Evolutionary conservation across 192 early-diverging fungal species (phyloP).

Genomic region (Geranomyces variabilis): DNA sequence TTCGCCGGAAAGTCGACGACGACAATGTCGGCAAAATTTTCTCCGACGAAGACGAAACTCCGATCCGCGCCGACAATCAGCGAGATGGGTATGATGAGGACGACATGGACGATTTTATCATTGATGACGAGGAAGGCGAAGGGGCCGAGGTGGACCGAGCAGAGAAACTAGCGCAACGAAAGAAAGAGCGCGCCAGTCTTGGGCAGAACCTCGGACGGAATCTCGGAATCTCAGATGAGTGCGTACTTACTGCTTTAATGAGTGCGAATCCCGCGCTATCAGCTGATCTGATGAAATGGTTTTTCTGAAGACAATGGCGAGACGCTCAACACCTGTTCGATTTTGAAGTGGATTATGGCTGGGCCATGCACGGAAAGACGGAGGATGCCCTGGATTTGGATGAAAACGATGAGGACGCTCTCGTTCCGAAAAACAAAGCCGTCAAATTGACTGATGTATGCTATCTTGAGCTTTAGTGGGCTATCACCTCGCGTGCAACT

Average conservation of each 20-base stretch:
- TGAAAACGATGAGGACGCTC: slow-evolving; percentile 62
- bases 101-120: slow-evolving; percentile 54
- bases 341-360: slow-evolving; percentile 86
- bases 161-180: slow-evolving; percentile 45
- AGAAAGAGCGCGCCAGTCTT: slow-evolving; percentile 44
- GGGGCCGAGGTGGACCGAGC: slow-evolving; percentile 38
- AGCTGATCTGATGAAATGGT: too few species aligned
- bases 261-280: slow-evolving; percentile 33
- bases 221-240: slow-evolving; percentile 62
- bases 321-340: slow-evolving; percentile 93
- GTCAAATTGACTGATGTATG: slow-evolving; percentile 55
- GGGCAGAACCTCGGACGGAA: slow-evolving; percentile 49
- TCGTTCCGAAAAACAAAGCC: slow-evolving; percentile 32
- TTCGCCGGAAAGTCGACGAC: slow-evolving; percentile 70
- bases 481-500: background rate
- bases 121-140: slow-evolving; percentile 59
- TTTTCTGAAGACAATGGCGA: slow-evolving; percentile 45
- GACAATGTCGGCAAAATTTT: slow-evolving; percentile 68
- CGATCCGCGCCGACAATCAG: background rate
- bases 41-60: slow-evolving; percentile 66
- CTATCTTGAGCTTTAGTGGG: too few species aligned
- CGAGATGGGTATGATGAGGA: slow-evolving; percentile 49
- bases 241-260: slow-evolving; percentile 29
- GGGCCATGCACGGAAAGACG: slow-evolving; percentile 55
- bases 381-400: slow-evolving; percentile 47